Evolutionary conservation across 495 filamentous ascomycete species (phyloP).

Genomic region (Friedmanniomyces endolithicus): DNA sequence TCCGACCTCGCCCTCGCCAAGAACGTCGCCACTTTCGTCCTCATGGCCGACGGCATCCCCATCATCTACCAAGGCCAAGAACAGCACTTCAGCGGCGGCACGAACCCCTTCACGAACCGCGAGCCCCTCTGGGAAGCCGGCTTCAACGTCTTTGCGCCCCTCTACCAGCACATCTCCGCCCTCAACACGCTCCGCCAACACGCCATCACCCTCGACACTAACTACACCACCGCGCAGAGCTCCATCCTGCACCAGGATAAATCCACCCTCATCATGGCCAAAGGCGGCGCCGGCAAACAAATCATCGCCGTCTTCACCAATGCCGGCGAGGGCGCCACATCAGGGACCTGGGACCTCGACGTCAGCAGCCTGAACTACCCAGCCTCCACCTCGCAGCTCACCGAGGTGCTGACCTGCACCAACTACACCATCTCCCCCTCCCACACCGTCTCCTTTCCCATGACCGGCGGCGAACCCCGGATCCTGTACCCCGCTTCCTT

Average conservation of each 20-base stretch:
- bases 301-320: constrained; percentile 51
- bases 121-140: constrained; percentile 57
- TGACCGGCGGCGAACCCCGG: constrained; percentile 18
- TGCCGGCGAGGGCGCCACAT: constrained; percentile 33
- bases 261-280: constrained; percentile 49
- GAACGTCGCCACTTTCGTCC: constrained; percentile 56
- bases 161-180: constrained; percentile 47
- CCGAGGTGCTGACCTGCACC: constrained; percentile 36
- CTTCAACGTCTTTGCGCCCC: constrained; percentile 45
- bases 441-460: constrained; percentile 15
- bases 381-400: constrained; percentile 26
- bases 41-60: constrained; percentile 54
- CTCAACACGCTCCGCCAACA: constrained; percentile 48
- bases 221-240: constrained; percentile 29
- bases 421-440: constrained; percentile 28
- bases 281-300: constrained; percentile 43
- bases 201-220: constrained; percentile 35
- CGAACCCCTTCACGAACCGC: constrained; percentile 45
- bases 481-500: constrained; percentile 19
- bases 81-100: constrained; percentile 48
- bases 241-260: constrained; percentile 46
- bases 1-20: constrained; percentile 43
- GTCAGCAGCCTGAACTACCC: constrained; percentile 29
- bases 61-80: constrained; percentile 61
- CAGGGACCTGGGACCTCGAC: constrained; percentile 36